Evolutionary conservation across 2,329 filamentous ascomycete species (phyloP).

Genomic region (Colletotrichum orchidophilum): DNA sequence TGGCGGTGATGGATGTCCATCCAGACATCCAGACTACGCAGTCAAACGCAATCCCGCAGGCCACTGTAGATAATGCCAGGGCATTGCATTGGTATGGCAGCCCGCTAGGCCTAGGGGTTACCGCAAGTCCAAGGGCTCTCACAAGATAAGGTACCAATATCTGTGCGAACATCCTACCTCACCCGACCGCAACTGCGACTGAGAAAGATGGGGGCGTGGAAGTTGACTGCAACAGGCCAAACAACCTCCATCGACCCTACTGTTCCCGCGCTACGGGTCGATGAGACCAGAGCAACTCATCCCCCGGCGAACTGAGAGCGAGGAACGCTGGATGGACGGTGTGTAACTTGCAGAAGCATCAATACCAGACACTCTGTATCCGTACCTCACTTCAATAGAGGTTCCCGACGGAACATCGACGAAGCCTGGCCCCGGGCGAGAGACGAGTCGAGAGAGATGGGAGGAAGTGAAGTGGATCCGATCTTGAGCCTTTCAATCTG

Average conservation of each 20-base stretch:
- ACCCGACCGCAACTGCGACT: constrained; percentile 30
- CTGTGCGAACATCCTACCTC: constrained; percentile 15
- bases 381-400: background rate
- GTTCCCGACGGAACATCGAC: constrained; percentile 1
- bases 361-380: constrained; percentile 11
- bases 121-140: background rate
- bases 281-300: constrained; percentile 20
- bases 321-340: constrained; percentile 16
- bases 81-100: background rate
- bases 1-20: background rate
- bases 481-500: background rate
- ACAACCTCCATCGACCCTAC: constrained; percentile 24
- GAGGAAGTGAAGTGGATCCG: constrained; percentile 1
- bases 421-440: background rate
- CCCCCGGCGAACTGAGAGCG: constrained; percentile 16
- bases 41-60: background rate
- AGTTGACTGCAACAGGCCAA: constrained; percentile 17
- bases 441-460: background rate
- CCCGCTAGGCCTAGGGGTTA: background rate
- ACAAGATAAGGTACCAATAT: constrained; percentile 10
- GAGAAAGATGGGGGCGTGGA: constrained; percentile 10
- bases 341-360: constrained; percentile 12
- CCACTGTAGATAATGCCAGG: background rate
- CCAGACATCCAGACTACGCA: background rate
- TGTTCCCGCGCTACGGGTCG: constrained; percentile 19